Percentiles rank a stretch among this genome's conserved stretches.
Conservation (phyloP, 164 flowering plant genomes). For the Aristolochia contorta region DNA sequence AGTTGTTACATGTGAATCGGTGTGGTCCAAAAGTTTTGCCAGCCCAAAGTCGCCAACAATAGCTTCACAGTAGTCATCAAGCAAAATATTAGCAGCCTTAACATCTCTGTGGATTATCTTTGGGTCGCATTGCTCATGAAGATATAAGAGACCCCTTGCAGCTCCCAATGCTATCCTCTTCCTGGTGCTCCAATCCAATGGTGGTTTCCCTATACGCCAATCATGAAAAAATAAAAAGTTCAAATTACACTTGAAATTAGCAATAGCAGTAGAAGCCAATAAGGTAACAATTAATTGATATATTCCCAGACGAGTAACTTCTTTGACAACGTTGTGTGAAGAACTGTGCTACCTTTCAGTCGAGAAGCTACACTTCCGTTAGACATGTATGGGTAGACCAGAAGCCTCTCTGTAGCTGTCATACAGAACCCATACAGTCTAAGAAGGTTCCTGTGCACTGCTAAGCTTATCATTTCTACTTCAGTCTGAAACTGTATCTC, state of each 20-base stretch:
- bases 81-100: constrained; percentile 85
- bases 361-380: constrained; percentile 83
- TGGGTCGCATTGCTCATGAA: constrained; percentile 94
- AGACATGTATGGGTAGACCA: constrained; percentile 75
- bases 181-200: constrained; percentile 69
- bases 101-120: constrained; percentile 91
- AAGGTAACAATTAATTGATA: no score
- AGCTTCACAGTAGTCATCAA: constrained; percentile 81
- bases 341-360: constrained; percentile 41
- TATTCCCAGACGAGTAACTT: not conserved
- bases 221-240: not conserved
- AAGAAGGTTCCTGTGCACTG: constrained; percentile 73
- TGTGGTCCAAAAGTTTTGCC: constrained; percentile 90
- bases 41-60: constrained; percentile 93
- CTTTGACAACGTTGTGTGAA: not conserved
- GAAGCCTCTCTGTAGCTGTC: constrained; percentile 54
- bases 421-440: constrained; percentile 61
- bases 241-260: no score
- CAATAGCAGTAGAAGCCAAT: no score
- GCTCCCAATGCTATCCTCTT: constrained; percentile 85
- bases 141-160: constrained; percentile 71
- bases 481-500: constrained; percentile 80
- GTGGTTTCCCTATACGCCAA: constrained; percentile 44
- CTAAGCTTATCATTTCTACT: constrained; percentile 78
- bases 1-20: constrained; percentile 88